Conservation (phyloP, 2,329 filamentous ascomycete species). For the Epichloe elymi region DNA sequence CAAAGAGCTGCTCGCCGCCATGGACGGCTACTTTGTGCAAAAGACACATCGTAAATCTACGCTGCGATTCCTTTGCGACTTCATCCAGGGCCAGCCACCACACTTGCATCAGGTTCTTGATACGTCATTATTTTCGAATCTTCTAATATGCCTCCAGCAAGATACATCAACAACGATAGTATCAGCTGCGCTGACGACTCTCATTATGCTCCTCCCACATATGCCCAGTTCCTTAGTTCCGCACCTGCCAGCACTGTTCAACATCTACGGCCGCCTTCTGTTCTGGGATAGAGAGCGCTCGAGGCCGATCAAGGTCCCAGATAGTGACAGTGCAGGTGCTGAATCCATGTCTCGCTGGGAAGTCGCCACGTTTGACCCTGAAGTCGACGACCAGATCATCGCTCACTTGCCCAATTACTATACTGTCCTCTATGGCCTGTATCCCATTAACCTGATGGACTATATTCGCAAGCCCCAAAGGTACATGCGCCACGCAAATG, state of each 20-base stretch:
- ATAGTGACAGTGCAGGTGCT: conserved; percentile 18
- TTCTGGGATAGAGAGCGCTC: conserved; percentile 58
- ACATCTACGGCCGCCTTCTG: conserved; percentile 65
- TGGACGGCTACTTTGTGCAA: conserved; percentile 54
- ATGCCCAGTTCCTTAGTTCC: conserved; percentile 60
- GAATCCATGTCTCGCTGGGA: conserved; percentile 43
- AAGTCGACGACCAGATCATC: conserved; percentile 47
- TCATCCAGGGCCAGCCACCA: conserved; percentile 64
- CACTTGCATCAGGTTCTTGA: conserved; percentile 63
- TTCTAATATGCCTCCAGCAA: conserved; percentile 61
- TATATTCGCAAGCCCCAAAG: conserved; percentile 73
- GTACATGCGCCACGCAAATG: conserved; percentile 62
- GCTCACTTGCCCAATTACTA: conserved; percentile 64
- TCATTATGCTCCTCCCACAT: conserved; percentile 74
- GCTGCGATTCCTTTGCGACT: conserved; percentile 56
- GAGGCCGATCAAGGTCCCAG: conserved; percentile 22
- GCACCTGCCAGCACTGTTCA: conserved; percentile 61
- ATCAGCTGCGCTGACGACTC: conserved; percentile 58
- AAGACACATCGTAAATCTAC: conserved; percentile 50
- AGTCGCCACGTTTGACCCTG: conserved; percentile 45
- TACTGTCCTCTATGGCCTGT: conserved; percentile 70
- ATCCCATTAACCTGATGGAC: conserved; percentile 75
- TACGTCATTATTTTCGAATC: conserved; percentile 56
- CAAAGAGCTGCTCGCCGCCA: conserved; percentile 50
- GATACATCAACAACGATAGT: conserved; percentile 68